These are phyloP conservation scores for Vaccinium myrtillus DNA, from an alignment of 148 eudicot genomes.

Conservation along the genomic window DNA sequence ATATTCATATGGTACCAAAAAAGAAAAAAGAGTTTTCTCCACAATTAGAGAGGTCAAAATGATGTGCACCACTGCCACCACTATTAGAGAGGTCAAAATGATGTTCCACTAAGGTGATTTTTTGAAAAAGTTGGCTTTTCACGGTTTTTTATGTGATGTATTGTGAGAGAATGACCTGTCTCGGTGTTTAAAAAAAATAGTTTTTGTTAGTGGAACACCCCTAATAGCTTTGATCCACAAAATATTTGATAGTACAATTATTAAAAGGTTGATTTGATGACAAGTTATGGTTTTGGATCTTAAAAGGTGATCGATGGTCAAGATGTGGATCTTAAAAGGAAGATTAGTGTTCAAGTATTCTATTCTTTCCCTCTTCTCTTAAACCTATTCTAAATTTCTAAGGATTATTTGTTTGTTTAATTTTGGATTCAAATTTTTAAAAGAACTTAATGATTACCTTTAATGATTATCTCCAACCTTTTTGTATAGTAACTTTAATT, in stretches of 20 bases:
- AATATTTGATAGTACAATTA: neutral
- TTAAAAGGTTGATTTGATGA: neutral
- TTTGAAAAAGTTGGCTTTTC: too few species aligned
- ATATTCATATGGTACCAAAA: neutral
- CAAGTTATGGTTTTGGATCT: neutral
- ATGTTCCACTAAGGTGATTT: too few species aligned
- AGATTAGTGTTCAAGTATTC: neutral
- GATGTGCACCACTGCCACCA: neutral
- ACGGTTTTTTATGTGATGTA: too few species aligned
- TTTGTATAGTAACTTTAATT: too few species aligned
- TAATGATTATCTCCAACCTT: too few species aligned
- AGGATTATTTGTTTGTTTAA: too few species aligned
- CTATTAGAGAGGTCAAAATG: neutral
- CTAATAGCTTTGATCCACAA: neutral
- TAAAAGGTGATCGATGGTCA: neutral
- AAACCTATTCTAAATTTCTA: too few species aligned
- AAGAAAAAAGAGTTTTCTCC: neutral
- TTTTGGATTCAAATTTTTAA: too few species aligned
- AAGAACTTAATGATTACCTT: too few species aligned
- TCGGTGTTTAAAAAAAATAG: too few species aligned
- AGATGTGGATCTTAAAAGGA: neutral
- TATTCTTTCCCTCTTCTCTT: neutral
- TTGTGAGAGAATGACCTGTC: too few species aligned
- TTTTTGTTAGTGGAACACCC: too few species aligned
- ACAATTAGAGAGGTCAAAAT: neutral